Evolutionary conservation across 2,329 filamentous ascomycete species (phyloP), one percentile per base, ranked within the genome.

Genomic region (Ceratocystis destructans): DNA sequence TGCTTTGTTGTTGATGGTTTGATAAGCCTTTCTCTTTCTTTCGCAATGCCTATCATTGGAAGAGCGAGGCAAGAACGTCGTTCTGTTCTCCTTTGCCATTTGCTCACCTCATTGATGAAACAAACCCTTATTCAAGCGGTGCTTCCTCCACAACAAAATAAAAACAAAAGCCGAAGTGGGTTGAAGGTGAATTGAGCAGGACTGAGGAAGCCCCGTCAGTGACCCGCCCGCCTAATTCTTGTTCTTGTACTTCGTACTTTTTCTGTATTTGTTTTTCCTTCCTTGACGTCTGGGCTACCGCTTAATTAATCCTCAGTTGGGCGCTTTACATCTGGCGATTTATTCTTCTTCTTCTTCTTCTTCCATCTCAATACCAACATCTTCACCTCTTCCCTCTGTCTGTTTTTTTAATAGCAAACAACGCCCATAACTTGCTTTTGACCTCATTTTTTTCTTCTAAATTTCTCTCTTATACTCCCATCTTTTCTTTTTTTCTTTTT

Each of bases 51-150:
- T 41, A 12, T 4, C 37, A 41, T 41, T 41, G 33, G 33, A 37
- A 10, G 33, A 37, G 33, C 33, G 10, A 41, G 37, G 37, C 37
- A 41, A 41, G 37, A 41, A 15, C 37, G 3, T 10, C 37, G 37
- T 41, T 41, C 10, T 41, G 37, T 1, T 41, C 37, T 41, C 37
- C 15, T 41, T 41, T 41, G 37, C 37, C 37, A 41, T 41, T 41
- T 41, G 37, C 37, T 41, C 37, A 4, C 4, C 37, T 1, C 37
- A 15, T 41, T 41, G 12, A 41, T 12, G 10, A 15, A 63, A 66
- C 61, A 66, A 66, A 66, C 65, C 65, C 59, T 66, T 66, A 63
- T 63, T 48, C 12, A 20, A 33, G 7, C 20, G 5, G 31, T 53
- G 33, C 55, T 45, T 63, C 57, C 31, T 50, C 15, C 44, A 12